Base-by-base conservation (phyloP, 805 yeast species). In the Wickerhamomyces sydowiorum region DNA sequence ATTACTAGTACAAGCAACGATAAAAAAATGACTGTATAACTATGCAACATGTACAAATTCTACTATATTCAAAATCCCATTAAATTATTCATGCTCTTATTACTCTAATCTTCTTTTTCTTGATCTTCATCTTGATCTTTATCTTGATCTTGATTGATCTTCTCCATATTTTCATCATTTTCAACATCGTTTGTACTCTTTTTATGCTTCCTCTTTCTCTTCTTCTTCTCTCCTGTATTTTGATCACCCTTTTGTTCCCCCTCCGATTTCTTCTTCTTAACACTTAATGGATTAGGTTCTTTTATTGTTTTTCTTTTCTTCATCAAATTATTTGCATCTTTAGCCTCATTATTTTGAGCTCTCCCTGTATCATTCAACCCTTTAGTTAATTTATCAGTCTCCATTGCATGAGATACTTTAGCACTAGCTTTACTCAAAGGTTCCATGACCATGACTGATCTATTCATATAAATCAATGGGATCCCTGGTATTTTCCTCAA, bases 401-500 rank as follows among this genome's bases (percentile, higher is more conserved):
- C 99, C 32, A 72, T 66, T 23, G 62, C 52, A 36, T 56, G 56
- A 41, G 79, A 77, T 14, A 72, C 69, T 36, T 57, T 60, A 12
- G 68, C 70, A 34, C 91, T 83, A 7, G 86, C 86, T 30, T 73
- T 75, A 40, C 96, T 85, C 51, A 89, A 66, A 7, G 97, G 96
- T 63, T 93, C 99, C 93, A 93, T 80, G 22, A 93, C 81, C 91
- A 93, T 86, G 15, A 93, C 99, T 1, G 96, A 79, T 46, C 96
- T 73, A 56, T 85, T 82, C 78, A 93, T 80, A 60, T 85, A 90
- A 9, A 91, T 68, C 49, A 93, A 62, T 1, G 99, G 99, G 1
- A 88, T 84, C 12, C 96, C 99, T 1, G 99, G 95, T 10, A 89
- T 70, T 24, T 69, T 69, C 50, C 98, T 73, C 46, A 93, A 68